phyloP scores from a whole-genome alignment of 495 filamentous ascomycete genomes.

The Podospora appendiculata region DNA sequence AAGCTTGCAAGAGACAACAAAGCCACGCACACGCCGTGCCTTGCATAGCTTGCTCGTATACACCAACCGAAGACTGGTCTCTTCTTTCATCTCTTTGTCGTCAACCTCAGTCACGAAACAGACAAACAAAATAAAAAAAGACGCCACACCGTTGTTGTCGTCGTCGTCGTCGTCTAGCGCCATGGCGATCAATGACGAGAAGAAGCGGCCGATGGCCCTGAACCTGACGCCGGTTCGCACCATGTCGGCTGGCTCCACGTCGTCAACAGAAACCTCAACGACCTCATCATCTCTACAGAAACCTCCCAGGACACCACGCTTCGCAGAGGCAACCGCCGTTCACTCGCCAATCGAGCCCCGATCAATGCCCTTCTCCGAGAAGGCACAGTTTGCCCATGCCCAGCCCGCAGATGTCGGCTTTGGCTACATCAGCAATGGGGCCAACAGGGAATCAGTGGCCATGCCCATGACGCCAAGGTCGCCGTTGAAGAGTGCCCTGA shows the following conservation, averaged over 20 bases:
- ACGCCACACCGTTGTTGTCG: constrained; percentile 7
- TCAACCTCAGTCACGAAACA: not conserved
- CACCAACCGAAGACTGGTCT: constrained; percentile 23
- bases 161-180: constrained; percentile 11
- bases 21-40: not conserved
- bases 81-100: constrained; percentile 22
- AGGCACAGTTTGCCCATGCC: constrained; percentile 49
- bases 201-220: constrained; percentile 42
- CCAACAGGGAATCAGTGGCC: constrained; percentile 40
- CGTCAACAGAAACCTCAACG: constrained; percentile 46
- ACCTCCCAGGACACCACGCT: constrained; percentile 73
- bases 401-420: constrained; percentile 84
- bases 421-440: constrained; percentile 61
- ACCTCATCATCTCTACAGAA: constrained; percentile 54
- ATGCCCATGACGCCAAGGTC: constrained; percentile 59
- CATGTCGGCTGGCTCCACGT: constrained; percentile 45
- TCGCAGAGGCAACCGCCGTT: constrained; percentile 83
- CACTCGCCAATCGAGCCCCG: constrained; percentile 69
- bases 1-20: constrained; percentile 9
- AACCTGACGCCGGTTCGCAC: constrained; percentile 38
- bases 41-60: constrained; percentile 18
- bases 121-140: constrained; percentile 8
- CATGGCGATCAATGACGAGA: constrained; percentile 31
- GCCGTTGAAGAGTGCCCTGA: constrained; percentile 80
- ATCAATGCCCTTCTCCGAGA: constrained; percentile 60